Evolutionary conservation across 306 rosid genomes (phyloP).

Genomic region (Castanopsis chinensis): DNA sequence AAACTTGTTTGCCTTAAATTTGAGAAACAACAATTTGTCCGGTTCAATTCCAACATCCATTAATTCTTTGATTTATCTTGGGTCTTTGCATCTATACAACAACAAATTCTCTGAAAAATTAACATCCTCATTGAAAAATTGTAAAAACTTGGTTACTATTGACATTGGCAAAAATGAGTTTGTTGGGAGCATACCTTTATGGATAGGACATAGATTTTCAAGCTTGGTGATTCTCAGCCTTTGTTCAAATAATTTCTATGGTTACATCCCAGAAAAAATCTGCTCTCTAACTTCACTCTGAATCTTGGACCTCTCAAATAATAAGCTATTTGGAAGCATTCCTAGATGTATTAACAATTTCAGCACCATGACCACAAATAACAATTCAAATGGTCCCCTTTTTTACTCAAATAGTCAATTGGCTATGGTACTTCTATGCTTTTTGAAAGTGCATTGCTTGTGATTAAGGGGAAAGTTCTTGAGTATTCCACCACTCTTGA

Average conservation of each 20-base stretch:
- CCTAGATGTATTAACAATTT: no score
- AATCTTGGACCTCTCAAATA: no score
- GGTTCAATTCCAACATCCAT: constrained; percentile 29
- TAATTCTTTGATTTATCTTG: constrained; percentile 3
- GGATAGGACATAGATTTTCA: neutral
- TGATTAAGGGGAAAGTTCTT: neutral
- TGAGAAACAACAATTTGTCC: constrained; percentile 14
- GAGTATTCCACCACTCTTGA: no score
- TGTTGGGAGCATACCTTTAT: neutral
- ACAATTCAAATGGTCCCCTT: neutral
- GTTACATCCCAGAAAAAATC: neutral
- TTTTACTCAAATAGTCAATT: no score
- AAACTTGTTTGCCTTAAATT: neutral
- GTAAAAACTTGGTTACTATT: no score
- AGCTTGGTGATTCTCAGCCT: neutral
- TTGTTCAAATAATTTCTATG: constrained; percentile 10
- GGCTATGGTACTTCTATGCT: no score
- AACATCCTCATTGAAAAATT: no score
- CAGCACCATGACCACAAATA: no score
- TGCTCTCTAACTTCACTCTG: no score
- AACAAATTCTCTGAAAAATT: no score
- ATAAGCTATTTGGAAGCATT: no score
- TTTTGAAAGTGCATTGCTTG: neutral
- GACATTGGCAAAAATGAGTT: no score
- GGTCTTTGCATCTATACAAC: neutral